These are phyloP conservation scores for Apophysomyces ossiformis DNA, from an alignment of 371 early-diverging fungal species.

Conservation along the genomic window DNA sequence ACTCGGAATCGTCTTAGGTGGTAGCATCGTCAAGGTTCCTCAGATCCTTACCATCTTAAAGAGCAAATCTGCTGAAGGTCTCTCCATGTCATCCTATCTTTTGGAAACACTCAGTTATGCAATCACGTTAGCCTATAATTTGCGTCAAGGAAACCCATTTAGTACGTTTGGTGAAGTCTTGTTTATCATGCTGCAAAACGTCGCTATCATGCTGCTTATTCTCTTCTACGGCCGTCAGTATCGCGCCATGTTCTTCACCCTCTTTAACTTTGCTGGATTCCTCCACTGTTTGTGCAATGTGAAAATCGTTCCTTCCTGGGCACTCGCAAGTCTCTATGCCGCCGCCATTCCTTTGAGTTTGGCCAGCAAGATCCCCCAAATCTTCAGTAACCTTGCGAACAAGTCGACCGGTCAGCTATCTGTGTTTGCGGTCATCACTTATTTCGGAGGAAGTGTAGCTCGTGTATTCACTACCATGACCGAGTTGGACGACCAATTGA, in stretches of 20 bases:
- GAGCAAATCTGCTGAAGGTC: conserved; percentile 74
- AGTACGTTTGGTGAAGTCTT: conserved; percentile 89
- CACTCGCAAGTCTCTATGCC: conserved; percentile 71
- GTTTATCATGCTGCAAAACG: conserved; percentile 82
- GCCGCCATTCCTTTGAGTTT: conserved; percentile 82
- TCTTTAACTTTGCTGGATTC: conserved; percentile 32
- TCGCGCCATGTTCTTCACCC: conserved; percentile 34
- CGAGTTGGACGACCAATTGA: conserved; percentile 82
- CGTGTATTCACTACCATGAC: conserved; percentile 91
- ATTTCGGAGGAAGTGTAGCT: conserved; percentile 84
- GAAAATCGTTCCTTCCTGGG: conserved; percentile 36
- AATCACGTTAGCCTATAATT: conserved; percentile 84
- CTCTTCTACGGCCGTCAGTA: conserved; percentile 56
- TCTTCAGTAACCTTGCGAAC: conserved; percentile 73
- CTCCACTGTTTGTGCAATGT: conserved; percentile 46
- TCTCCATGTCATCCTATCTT: conserved; percentile 75
- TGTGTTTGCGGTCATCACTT: conserved; percentile 84
- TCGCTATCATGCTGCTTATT: conserved; percentile 78
- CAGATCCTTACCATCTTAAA: conserved; percentile 88
- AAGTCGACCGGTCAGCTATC: conserved; percentile 91
- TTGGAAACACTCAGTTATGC: conserved; percentile 83
- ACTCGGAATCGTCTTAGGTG: conserved; percentile 86
- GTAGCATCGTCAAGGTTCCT: conserved; percentile 90
- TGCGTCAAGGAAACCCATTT: conserved; percentile 81
- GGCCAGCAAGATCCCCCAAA: conserved; percentile 88